Percentiles rank a stretch among this genome's conserved stretches.
Conservation (phyloP, 192 early-diverging fungal genomes). For the Pilobolus umbonatus region DNA sequence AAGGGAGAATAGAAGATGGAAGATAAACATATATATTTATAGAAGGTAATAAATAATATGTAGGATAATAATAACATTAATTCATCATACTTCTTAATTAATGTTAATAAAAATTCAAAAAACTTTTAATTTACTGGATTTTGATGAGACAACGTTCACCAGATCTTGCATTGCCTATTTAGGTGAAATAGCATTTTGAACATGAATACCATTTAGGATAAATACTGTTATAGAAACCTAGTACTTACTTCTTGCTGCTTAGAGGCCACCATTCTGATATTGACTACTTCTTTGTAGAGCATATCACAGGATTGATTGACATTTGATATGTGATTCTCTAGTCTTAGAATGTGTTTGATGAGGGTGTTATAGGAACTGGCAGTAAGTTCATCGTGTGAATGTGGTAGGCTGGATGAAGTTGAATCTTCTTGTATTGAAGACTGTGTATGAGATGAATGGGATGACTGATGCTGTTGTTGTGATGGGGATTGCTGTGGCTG, state of each 20-base stretch:
- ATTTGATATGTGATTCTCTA: constrained; percentile 17
- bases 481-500: neutral
- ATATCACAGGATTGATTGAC: constrained; percentile 13
- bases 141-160: constrained; percentile 5
- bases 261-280: constrained; percentile 6
- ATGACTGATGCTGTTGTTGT: neutral
- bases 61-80: neutral
- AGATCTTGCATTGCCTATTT: constrained; percentile 23
- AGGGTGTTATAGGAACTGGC: too few relatives aligned
- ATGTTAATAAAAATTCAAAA: neutral
- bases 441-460: too few relatives aligned
- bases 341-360: constrained; percentile 20
- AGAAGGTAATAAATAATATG: too few relatives aligned
- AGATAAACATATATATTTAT: neutral
- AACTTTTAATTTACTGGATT: constrained; percentile 3
- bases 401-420: too few relatives aligned
- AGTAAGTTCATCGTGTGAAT: too few relatives aligned
- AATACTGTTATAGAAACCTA: neutral
- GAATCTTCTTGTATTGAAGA: neutral
- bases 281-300: constrained; percentile 4
- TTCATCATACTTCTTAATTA: neutral
- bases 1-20: neutral
- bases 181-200: neutral
- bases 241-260: constrained; percentile 22
- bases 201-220: neutral